Evolutionary conservation across 2,329 filamentous ascomycete genomes (phyloP), one percentile per base, ranked within the genome.

Genomic region (Penicillium sp.): DNA sequence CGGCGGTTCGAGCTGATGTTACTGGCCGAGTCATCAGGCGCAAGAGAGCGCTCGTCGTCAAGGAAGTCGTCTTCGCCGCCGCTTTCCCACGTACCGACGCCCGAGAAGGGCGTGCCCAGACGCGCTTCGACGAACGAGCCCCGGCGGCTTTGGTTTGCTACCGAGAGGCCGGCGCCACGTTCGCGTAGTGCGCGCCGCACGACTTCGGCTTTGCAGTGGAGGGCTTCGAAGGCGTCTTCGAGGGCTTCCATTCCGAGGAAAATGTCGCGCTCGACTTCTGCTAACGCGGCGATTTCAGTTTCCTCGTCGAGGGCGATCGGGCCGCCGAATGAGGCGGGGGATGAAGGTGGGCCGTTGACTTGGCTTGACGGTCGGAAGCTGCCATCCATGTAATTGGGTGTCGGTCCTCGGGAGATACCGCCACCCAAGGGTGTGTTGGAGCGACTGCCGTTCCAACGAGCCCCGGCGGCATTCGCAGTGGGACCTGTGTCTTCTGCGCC

Each of bases 221-320:
- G 81, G 29, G 86, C 86, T 77, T 97, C 93, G 67, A 97, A 97
- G 0, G 93, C 92, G 70, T 97, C 91, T 75, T 97, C 93, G 25
- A 97, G 83, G 0, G 87, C 87, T 76, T 97, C 93, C 93, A 97
- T 97, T 61, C 93, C 91, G 35, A 86, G 83, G 76, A 93, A 97
- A 57, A 97, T 96, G 69, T 96, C 91, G 7, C 92, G 86, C 75
- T 97, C 93, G 39, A 97, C 87, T 75, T 97, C 93, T 8, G 91
- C 91, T 6, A 97, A 82, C 1, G 90, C 89, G 0, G 90, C 90
- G 68, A 97, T 93, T 73, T 97, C 93, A 53, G 90, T 91, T 69
- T 97, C 93, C 74, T 97, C 93, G 71, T 97, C 93, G 58, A 96
- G 85, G 4, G 92, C 93, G 4, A 97, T 93, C 2, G 87, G 88